Evolutionary conservation across 2,329 filamentous ascomycete genomes (phyloP).

Genomic region (Penicillium sp.): DNA sequence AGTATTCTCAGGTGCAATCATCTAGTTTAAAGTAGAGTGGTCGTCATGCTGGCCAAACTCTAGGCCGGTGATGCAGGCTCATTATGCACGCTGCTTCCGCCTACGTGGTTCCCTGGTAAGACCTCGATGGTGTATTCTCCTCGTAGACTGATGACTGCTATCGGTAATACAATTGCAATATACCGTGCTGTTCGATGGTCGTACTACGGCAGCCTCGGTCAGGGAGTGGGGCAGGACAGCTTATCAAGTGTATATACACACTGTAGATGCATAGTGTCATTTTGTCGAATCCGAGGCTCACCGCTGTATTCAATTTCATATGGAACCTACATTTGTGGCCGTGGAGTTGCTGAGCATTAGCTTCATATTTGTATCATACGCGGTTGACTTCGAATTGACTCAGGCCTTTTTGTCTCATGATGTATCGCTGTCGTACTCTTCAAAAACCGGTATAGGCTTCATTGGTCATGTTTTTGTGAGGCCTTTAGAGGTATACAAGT

Average conservation of each 20-base stretch:
- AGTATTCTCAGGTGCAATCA: too few species aligned
- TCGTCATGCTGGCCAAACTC: too few species aligned
- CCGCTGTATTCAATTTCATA: not conserved
- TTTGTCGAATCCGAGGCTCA: not conserved
- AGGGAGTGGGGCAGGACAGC: too few species aligned
- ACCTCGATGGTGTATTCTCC: too few species aligned
- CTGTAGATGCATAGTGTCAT: not conserved
- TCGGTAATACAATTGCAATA: too few species aligned
- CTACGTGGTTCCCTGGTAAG: too few species aligned
- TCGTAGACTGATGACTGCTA: too few species aligned
- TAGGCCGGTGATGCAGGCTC: too few species aligned
- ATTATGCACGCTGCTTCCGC: too few species aligned
- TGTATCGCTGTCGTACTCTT: not conserved
- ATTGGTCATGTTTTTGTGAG: not conserved
- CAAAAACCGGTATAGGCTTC: not conserved
- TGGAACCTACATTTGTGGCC: not conserved
- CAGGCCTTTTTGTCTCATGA: not conserved
- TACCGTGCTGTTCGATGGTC: too few species aligned
- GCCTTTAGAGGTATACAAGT: not conserved
- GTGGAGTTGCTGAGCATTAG: not conserved
- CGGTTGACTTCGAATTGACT: not conserved
- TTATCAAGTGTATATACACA: not conserved
- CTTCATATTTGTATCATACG: not conserved
- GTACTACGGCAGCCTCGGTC: too few species aligned
- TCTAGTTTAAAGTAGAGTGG: too few species aligned